phyloP scores from a whole-genome alignment of 129 eudicot species.

The Escallonia rubra region DNA sequence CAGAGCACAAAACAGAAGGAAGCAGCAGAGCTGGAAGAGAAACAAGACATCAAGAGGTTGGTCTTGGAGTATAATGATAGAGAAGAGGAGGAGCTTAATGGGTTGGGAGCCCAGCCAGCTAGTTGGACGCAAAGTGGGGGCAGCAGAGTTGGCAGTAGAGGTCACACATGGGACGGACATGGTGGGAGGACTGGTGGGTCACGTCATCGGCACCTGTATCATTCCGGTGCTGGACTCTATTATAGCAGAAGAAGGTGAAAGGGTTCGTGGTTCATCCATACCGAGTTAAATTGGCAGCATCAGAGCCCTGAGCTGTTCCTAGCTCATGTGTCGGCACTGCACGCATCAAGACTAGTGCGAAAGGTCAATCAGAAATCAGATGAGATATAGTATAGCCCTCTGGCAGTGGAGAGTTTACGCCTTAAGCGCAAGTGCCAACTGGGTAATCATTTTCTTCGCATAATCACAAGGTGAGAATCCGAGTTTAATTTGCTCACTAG shows the following conservation, averaged over 20 bases:
- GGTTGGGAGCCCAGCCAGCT: slow-evolving; percentile 45
- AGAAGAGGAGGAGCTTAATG: slow-evolving; percentile 91
- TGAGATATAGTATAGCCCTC: too few species aligned
- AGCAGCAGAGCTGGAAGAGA: slow-evolving; percentile 97
- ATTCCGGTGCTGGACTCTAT: slow-evolving; percentile 66
- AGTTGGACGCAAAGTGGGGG: slow-evolving; percentile 64
- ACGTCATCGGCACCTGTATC: slow-evolving; percentile 62
- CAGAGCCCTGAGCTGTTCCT: too few species aligned
- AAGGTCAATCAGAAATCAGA: neutral
- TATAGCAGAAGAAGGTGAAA: slow-evolving; percentile 57
- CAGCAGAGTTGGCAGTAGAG: slow-evolving; percentile 47
- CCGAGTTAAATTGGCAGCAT: too few species aligned
- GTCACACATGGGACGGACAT: slow-evolving; percentile 76
- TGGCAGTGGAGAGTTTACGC: too few species aligned
- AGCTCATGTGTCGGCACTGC: neutral
- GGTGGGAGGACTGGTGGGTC: slow-evolving; percentile 67
- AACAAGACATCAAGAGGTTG: slow-evolving; percentile 85
- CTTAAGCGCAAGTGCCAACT: too few species aligned
- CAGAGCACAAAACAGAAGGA: slow-evolving; percentile 92
- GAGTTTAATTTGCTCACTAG: too few species aligned
- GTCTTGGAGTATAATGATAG: slow-evolving; percentile 91
- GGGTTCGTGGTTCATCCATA: neutral
- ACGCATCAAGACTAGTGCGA: neutral
- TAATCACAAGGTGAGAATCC: too few species aligned
- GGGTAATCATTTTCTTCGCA: too few species aligned